Conservation (phyloP, 768 basidiomycete species). For the Agaricus blazei region DNA sequence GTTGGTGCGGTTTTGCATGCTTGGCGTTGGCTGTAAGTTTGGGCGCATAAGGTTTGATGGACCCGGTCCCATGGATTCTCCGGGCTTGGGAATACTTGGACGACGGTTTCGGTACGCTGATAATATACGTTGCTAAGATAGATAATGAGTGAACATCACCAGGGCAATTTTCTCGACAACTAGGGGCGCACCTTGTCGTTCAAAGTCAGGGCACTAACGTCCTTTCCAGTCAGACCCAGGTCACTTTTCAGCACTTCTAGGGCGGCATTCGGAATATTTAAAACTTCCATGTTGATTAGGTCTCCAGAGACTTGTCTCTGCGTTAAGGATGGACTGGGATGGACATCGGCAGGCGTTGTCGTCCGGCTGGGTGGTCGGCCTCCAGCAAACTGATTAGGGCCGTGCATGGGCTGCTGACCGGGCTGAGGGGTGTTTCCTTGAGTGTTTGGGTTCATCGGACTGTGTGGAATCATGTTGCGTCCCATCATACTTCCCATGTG, state of each 20-base stretch:
- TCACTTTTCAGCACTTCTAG: conserved; percentile 37
- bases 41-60: conserved; percentile 33
- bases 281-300: conserved; percentile 36
- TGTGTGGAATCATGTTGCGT: conserved; percentile 46
- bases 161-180: neutral
- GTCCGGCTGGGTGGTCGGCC: conserved; percentile 60
- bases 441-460: conserved; percentile 20
- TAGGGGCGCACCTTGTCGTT: conserved; percentile 54
- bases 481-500: conserved; percentile 39
- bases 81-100: conserved; percentile 7
- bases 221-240: conserved; percentile 40
- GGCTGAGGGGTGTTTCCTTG: conserved; percentile 27
- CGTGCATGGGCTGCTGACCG: conserved; percentile 16
- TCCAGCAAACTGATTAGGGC: conserved; percentile 31
- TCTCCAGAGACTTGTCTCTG: conserved; percentile 29
- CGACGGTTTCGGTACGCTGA: conserved; percentile 4
- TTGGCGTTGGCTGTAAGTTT: conserved; percentile 16
- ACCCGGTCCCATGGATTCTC: conserved; percentile 34
- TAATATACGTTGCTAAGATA: conserved; percentile 32
- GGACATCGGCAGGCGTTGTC: conserved; percentile 43
- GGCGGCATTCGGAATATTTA: conserved; percentile 26
- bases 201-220: conserved; percentile 32
- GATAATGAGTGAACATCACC: neutral
- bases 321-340: conserved; percentile 55
- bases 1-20: conserved; percentile 26